These are phyloP conservation scores for Ceratocystis eucalypticola DNA, from an alignment of 2,329 filamentous ascomycete genomes.

Conservation along the genomic window DNA sequence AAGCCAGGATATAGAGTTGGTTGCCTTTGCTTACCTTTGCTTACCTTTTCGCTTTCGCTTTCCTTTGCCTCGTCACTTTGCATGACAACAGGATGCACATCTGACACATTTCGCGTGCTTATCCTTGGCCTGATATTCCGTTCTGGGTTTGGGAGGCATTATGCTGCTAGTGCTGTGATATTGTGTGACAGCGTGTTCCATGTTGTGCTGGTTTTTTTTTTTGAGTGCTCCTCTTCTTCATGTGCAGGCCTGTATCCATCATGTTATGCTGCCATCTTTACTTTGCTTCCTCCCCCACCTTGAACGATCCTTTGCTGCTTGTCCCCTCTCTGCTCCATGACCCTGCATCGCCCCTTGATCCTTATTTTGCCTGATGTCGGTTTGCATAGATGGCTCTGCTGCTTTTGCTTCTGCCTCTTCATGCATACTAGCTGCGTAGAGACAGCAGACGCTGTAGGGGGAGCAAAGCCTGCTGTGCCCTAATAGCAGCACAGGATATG, in stretches of 20 bases:
- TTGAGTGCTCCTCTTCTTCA: neutral
- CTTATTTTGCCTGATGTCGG: slow-evolving; percentile 1
- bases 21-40: neutral
- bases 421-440: too few species aligned
- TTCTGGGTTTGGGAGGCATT: neutral
- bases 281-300: slow-evolving; percentile 17
- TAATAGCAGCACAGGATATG: too few species aligned
- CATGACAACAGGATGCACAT: slow-evolving; percentile 7
- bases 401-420: too few species aligned
- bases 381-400: neutral
- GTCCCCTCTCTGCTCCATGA: slow-evolving; percentile 7
- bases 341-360: slow-evolving; percentile 14
- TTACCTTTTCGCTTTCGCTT: neutral
- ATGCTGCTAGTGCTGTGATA: neutral
- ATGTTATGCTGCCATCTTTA: neutral
- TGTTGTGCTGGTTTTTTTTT: neutral
- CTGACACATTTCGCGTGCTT: slow-evolving; percentile 2
- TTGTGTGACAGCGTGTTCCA: neutral
- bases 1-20: neutral
- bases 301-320: slow-evolving; percentile 19
- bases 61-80: neutral
- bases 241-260: neutral
- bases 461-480: neutral
- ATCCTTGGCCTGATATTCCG: neutral
- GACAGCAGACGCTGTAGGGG: neutral